Evolutionary conservation across 257 asterid genomes (phyloP).

Genomic region (Scutellaria minor): DNA sequence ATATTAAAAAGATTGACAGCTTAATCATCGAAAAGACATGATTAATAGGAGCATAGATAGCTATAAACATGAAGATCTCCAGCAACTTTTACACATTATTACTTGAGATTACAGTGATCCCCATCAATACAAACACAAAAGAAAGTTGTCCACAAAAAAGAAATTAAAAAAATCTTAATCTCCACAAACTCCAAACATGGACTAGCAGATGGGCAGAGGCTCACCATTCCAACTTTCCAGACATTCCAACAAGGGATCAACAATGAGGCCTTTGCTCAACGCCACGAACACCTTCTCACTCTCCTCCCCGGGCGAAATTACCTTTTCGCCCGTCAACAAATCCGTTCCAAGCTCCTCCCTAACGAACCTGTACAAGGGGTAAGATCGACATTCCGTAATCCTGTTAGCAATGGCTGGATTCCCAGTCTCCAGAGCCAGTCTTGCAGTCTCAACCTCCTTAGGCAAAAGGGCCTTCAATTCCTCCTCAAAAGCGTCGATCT

Average conservation of each 20-base stretch:
- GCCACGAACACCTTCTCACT: constrained; percentile 83
- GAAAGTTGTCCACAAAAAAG: background rate
- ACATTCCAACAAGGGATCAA: constrained; percentile 80
- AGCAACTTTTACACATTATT: background rate
- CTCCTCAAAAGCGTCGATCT: constrained; percentile 54
- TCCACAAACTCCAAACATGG: background rate
- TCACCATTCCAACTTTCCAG: constrained; percentile 75
- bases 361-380: constrained; percentile 74
- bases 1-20: no score
- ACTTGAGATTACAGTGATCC: background rate
- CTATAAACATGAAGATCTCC: background rate
- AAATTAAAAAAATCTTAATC: background rate
- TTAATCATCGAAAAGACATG: no score
- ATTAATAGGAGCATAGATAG: no score
- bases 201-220: constrained; percentile 76
- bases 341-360: constrained; percentile 66
- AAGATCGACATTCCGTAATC: constrained; percentile 73
- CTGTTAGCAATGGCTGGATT: constrained; percentile 55
- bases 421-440: constrained; percentile 63
- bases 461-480: constrained; percentile 50
- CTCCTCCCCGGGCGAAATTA: constrained; percentile 77
- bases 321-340: constrained; percentile 66
- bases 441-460: constrained; percentile 60
- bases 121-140: background rate
- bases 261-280: constrained; percentile 55